phyloP scores from a whole-genome alignment of 2,329 filamentous ascomycete species.

The Ascochyta clinopodiicola region DNA sequence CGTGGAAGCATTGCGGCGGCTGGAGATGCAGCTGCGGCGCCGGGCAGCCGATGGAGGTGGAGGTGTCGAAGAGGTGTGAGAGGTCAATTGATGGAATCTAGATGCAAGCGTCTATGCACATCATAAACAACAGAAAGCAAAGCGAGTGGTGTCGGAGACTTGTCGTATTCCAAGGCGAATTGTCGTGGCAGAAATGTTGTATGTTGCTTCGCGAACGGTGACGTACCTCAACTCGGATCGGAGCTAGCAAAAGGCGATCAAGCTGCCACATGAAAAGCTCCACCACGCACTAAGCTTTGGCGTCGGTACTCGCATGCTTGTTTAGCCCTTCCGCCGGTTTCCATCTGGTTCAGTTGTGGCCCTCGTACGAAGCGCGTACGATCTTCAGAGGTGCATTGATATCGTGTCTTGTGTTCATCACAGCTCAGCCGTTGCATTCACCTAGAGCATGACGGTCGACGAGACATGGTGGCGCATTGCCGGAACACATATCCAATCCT shows the following conservation, averaged over 20 bases:
- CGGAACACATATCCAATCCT: not conserved
- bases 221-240: not conserved
- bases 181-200: slow-evolving; percentile 9
- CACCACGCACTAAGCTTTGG: not conserved
- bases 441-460: too few species aligned
- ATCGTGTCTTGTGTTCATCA: not conserved
- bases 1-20: slow-evolving; percentile 37
- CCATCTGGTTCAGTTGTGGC: slow-evolving; percentile 27
- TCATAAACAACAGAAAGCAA: not conserved
- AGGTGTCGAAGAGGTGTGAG: not conserved
- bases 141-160: slow-evolving; percentile 5
- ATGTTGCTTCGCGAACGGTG: not conserved
- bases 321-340: slow-evolving; percentile 16
- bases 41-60: slow-evolving; percentile 4
- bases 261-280: slow-evolving; percentile 2
- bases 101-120: not conserved
- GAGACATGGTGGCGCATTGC: not conserved
- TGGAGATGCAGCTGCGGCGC: slow-evolving; percentile 5
- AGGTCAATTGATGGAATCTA: slow-evolving; percentile 8
- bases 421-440: too few species aligned
- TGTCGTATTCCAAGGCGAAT: slow-evolving; percentile 1
- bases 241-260: slow-evolving; percentile 2
- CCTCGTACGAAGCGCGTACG: slow-evolving; percentile 1
- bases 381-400: not conserved
- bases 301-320: slow-evolving; percentile 3